Percentiles rank a stretch among this genome's conserved stretches.
These are phyloP conservation scores for Debaryomyces hansenii DNA, from an alignment of 805 yeast genomes.

Conservation along the genomic window DNA sequence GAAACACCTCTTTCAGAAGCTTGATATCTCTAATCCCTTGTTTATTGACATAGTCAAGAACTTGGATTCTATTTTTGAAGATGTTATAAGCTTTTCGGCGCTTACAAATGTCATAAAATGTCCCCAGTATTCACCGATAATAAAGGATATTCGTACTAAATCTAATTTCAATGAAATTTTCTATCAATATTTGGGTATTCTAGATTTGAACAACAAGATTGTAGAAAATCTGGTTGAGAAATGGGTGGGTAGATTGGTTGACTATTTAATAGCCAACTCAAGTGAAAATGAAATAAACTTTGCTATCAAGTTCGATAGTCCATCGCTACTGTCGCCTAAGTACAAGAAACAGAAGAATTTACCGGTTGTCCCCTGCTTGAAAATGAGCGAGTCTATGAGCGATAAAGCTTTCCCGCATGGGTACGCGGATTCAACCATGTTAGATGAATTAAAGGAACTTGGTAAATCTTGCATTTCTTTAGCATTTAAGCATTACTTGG, in stretches of 20 bases:
- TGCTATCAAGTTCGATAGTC: not conserved
- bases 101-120: not conserved
- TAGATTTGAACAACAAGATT: constrained; percentile 1
- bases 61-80: not conserved
- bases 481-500: not conserved
- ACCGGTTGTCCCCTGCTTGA: not conserved
- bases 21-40: not conserved
- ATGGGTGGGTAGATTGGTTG: constrained; percentile 3
- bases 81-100: constrained; percentile 1
- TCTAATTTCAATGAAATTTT: constrained; percentile 1
- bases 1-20: not conserved
- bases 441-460: not conserved
- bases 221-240: not conserved
- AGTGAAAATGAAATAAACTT: not conserved
- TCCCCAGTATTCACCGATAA: not conserved
- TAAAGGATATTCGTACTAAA: not conserved
- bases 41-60: not conserved
- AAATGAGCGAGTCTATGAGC: not conserved
- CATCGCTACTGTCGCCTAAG: not conserved
- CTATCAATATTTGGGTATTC: constrained; percentile 4
- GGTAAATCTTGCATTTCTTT: not conserved
- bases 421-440: not conserved
- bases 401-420: not conserved
- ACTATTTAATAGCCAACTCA: not conserved
- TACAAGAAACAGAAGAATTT: not conserved